Evolutionary conservation across 768 basidiomycete species (phyloP).

Genomic region (Pleurotus sapidus): DNA sequence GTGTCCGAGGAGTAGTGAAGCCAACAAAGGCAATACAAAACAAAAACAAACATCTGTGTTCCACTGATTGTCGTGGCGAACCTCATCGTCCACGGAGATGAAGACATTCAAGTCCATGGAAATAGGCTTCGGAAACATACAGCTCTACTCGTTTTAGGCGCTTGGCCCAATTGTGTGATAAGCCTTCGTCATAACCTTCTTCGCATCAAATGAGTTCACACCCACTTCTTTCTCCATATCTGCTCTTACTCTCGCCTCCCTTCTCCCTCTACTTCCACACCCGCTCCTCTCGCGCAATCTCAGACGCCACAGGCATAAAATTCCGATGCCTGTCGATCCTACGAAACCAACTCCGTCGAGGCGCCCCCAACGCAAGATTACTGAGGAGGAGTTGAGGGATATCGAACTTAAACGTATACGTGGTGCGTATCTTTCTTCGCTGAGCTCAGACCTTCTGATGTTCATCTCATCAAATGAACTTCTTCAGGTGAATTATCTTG

Average conservation of each 20-base stretch:
- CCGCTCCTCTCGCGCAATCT: not conserved
- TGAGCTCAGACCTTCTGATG: not conserved
- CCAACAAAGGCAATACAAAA: too few species aligned
- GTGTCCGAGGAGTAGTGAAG: too few species aligned
- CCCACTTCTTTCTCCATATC: conserved; percentile 6
- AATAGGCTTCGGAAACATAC: too few species aligned
- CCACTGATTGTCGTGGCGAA: too few species aligned
- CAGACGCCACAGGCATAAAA: conserved; percentile 8
- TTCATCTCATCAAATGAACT: not conserved
- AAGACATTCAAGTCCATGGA: too few species aligned
- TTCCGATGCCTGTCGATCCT: conserved; percentile 41
- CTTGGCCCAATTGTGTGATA: too few species aligned
- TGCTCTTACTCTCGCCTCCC: not conserved
- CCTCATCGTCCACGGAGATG: too few species aligned
- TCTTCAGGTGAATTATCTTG: conserved; percentile 47
- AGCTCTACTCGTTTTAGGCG: too few species aligned
- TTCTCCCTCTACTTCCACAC: not conserved
- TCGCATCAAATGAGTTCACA: not conserved
- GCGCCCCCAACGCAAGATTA: conserved; percentile 38
- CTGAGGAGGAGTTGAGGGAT: conserved; percentile 50
- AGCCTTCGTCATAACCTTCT: too few species aligned
- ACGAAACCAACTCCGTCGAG: conserved; percentile 34
- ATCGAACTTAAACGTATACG: conserved; percentile 48
- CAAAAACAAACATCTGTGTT: too few species aligned
- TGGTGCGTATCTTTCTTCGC: conserved; percentile 24